These are phyloP conservation scores for Kappamyces sp. DNA, from an alignment of 192 early-diverging fungal species.

Conservation along the genomic window DNA sequence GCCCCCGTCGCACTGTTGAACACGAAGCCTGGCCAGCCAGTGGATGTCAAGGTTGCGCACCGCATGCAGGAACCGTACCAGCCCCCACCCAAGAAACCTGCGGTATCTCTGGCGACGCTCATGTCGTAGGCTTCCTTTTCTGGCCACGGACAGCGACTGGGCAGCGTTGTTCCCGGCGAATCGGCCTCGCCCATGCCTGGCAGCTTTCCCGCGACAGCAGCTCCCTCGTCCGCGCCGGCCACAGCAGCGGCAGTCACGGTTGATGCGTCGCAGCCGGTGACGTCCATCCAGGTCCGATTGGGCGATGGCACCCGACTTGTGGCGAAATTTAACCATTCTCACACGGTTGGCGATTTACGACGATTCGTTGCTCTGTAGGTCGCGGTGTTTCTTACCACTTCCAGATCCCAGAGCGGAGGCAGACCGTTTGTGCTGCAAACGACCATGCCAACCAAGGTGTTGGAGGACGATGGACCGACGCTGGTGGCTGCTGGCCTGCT, in stretches of 20 bases:
- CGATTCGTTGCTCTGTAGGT: constrained; percentile 65
- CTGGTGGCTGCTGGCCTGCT: constrained; percentile 77
- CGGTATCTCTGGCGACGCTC: constrained; percentile 27
- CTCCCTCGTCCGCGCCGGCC: constrained; percentile 17
- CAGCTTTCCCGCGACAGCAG: constrained; percentile 21
- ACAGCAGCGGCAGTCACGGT: constrained; percentile 31
- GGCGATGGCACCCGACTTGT: constrained; percentile 84
- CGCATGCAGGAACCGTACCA: constrained; percentile 82
- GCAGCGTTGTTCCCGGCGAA: constrained; percentile 43
- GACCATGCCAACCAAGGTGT: constrained; percentile 77
- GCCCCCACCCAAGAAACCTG: constrained; percentile 70
- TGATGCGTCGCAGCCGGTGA: constrained; percentile 70
- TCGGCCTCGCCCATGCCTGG: constrained; percentile 34
- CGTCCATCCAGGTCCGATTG: constrained; percentile 86
- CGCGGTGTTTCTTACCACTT: background rate
- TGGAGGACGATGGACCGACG: constrained; percentile 64
- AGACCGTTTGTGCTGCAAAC: constrained; percentile 73
- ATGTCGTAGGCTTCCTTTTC: constrained; percentile 47
- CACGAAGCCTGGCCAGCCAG: constrained; percentile 80
- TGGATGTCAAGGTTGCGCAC: constrained; percentile 79
- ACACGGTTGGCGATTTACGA: constrained; percentile 82
- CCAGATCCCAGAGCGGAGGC: constrained; percentile 51
- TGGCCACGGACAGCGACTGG: constrained; percentile 75
- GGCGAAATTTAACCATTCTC: constrained; percentile 85
- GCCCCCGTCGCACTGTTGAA: constrained; percentile 85